Evolutionary conservation across 179 eudicot genomes (phyloP), one percentile per base, ranked within the genome.

Genomic region (Gypsophila paniculata): DNA sequence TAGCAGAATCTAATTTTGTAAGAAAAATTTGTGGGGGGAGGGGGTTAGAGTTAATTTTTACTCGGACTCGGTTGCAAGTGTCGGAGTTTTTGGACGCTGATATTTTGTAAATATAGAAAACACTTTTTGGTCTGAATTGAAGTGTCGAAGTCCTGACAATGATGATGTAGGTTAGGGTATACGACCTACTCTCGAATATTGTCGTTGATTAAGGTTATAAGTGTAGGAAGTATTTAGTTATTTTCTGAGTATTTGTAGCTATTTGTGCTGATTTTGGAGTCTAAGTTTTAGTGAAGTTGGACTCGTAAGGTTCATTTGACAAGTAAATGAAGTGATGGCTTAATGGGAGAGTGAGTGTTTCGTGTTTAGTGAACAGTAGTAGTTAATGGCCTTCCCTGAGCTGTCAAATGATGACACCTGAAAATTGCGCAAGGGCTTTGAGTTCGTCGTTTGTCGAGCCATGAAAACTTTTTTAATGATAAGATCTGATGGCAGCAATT

Each of bases 401-500:
- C 71, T 64, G 70, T 71, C 71, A 18, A 54, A 54, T n/a, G 23
- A 19, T 2, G 22, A 7, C 5, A 54, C 23, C 11, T n/a, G 18
- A 51, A 4, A 14, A 5, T 54, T 54, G 25, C 0, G 22, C 23
- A 0, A 54, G 22, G 22, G 59, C 23, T 18, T 54, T 54, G 59
- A 18, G 59, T 18, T 54, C 25, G n/a, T 54, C 22, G 8, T 42
- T 29, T n/a, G 23, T 26, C 29, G 39, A 60, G 1, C 2, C 39
- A 42, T 44, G 59, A 63, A 55, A 54, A 39, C 49, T 59, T n/a
- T 25, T 17, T 12, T 12, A 15, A 25, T 26, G 61, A 22, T 25
- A 60, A 13, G 18, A 60, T 60, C 38, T 25, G 64, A 60, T 60
- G 64, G 18, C 64, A 23, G 61, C 22, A 57, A 57, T 29, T 29